These are phyloP conservation scores for Globisporangium ultimum DNA, from an alignment of 352 stramenopile genomes.

Conservation along the genomic window DNA sequence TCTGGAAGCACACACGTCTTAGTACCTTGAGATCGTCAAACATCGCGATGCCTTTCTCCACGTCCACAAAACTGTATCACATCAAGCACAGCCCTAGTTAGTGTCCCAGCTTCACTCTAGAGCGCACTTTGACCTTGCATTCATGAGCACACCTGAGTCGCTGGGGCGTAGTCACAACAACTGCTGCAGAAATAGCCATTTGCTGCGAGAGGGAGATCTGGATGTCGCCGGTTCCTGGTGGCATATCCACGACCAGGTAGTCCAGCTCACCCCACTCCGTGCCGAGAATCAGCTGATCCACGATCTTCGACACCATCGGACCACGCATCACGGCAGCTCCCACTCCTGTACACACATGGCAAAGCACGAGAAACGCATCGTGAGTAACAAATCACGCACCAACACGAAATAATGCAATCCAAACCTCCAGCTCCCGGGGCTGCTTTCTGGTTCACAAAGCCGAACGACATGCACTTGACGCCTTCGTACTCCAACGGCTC, in stretches of 20 bases:
- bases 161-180: constrained; percentile 99
- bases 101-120: background rate
- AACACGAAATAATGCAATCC: background rate
- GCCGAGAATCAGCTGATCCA: constrained; percentile 94
- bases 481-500: constrained; percentile 84
- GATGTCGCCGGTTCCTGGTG: constrained; percentile 99
- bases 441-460: constrained; percentile 88
- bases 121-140: background rate
- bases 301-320: constrained; percentile 97
- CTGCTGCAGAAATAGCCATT: constrained; percentile 96
- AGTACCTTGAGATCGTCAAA: constrained; percentile 95
- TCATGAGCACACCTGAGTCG: constrained; percentile 73
- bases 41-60: constrained; percentile 98
- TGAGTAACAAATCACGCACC: constrained; percentile 12
- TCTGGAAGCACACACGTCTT: background rate
- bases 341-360: constrained; percentile 37
- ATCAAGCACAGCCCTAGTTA: background rate
- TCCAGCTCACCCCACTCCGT: constrained; percentile 99
- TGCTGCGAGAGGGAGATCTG: constrained; percentile 98
- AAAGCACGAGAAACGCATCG: constrained; percentile 2
- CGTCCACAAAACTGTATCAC: constrained; percentile 92
- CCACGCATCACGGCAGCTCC: constrained; percentile 94
- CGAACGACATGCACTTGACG: constrained; percentile 92
- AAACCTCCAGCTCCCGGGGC: constrained; percentile 68
- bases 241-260: constrained; percentile 99